Base-by-base conservation (phyloP, 176 grass and related monocot species). In the Metroxylon sagu region DNA sequence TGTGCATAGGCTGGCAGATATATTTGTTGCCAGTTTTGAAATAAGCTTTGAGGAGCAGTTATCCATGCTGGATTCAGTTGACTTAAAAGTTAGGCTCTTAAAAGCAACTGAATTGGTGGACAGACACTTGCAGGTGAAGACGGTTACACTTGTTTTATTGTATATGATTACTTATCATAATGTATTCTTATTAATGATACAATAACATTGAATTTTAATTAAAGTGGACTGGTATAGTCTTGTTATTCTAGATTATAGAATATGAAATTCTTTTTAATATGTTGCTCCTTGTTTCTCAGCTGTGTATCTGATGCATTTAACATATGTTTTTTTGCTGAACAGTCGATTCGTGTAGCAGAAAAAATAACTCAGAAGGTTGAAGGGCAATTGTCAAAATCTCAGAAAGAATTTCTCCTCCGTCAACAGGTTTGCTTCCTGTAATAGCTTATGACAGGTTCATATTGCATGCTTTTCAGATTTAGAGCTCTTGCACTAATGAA, bases 301-400 rank as follows among this genome's bases (percentile, higher is more conserved):
- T 43, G 2, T 43, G 10, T 43, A 14, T 74, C 65, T 51, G 60
- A 49, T 58, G 26, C 28, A 58, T 28, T 56, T 62, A 10, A 49
- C 18, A 31, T 54, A 8, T 67, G 61, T 57, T 68, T n/a, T 48
- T 65, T 66, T 27, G 63, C 57, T 66, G 70, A 52, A 50, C 76
- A 98, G 93, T 98, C 93, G 26, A 98, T 92, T 78, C 87, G 83
- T 76, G 93, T 98, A 69, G 93, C 93, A 48, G 93, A 98, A 74
- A 98, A 92, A 79, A 98, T 98, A 80, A 98, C 87, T n/a, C 93
- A 98, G 43, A 98, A 98, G 73, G 93, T 98, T 39, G 93, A 98
- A 75, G 87, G 93, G 14, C 87, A 98, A 53, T 65, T 98, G 56
- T 98, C 93, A 18, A 98, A 88, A 65, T 88, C 93, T 4, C 93